phyloP scores from a whole-genome alignment of 192 early-diverging fungal genomes.

The Coemansia sp. region DNA sequence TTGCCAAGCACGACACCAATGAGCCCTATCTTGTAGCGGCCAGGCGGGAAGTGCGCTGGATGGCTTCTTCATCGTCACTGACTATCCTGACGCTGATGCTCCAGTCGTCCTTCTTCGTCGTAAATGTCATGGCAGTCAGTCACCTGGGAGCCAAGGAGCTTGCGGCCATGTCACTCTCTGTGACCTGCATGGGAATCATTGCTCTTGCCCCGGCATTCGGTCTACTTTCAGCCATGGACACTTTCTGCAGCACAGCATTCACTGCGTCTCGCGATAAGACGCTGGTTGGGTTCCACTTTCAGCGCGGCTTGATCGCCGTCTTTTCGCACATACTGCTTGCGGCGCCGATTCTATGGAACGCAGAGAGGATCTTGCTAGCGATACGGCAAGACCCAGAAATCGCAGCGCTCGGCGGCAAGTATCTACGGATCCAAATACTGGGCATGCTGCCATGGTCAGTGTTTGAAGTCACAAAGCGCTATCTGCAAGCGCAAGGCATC shows the following conservation, averaged over 20 bases:
- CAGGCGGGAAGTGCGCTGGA: conserved; percentile 29
- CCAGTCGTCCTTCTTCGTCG: conserved; percentile 65
- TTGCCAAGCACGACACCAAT: conserved; percentile 39
- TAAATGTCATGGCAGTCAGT: conserved; percentile 65
- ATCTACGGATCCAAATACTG: conserved; percentile 65
- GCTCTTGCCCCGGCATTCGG: conserved; percentile 71
- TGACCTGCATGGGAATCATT: conserved; percentile 71
- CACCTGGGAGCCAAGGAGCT: conserved; percentile 69
- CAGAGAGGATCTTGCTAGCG: conserved; percentile 69
- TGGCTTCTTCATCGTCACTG: conserved; percentile 38
- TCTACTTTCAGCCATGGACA: conserved; percentile 74
- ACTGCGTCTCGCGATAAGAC: conserved; percentile 68
- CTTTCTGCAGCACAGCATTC: conserved; percentile 72
- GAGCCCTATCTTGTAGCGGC: conserved; percentile 29
- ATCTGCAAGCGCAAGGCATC: conserved; percentile 86
- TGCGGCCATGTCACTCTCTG: conserved; percentile 68
- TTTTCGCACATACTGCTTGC: conserved; percentile 72
- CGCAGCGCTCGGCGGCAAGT: conserved; percentile 68
- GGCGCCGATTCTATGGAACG: conserved; percentile 68
- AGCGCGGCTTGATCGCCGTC: conserved; percentile 81
- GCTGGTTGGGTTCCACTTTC: conserved; percentile 72
- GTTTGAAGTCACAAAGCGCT: conserved; percentile 87
- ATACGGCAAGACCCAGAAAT: conserved; percentile 75
- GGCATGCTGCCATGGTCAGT: conserved; percentile 77
- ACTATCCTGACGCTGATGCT: conserved; percentile 57